Evolutionary conservation across 345 rosid genomes (phyloP), one percentile per base, ranked within the genome.

Genomic region (Microcos paniculata): DNA sequence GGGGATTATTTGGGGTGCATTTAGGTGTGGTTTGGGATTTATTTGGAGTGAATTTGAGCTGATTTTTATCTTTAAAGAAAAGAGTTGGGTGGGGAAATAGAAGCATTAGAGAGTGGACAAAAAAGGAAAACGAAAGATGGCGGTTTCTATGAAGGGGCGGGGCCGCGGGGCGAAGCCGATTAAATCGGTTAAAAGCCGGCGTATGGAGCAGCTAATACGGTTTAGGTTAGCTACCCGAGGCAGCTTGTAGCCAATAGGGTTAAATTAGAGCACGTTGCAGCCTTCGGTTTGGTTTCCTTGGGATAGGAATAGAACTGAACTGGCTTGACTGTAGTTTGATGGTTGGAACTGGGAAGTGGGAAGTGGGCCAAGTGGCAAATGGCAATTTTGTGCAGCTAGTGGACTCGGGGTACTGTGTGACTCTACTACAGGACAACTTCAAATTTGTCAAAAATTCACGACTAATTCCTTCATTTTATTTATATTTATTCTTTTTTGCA

Each of bases 11-110:
- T 77, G 70, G 65, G 30, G 12, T 49, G 74, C 64, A 68, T 79
- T 86, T 87, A 82, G 82, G 80, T 78, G 81, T 84, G 77, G 63
- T 79, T 84, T 82, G 79, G 76, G 63, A 77, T 80, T 82, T 78
- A 85, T 85, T 82, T 81, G 79, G 77, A 67, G 65, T 75, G 79
- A 82, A 82, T 80, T 81, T 83, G 18, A 80, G 85, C 67, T 79
- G 71, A 31, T 81, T 72, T 80, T 84, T 66, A 78, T 82, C 63
- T 1, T 62, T 40, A 1, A 1, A 0, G 38, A 1, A 1, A 0
- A 28, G 6, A 11, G 3, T 1, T 31, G 35, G 63, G 75, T 30
- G 62, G 74, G 35, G 63, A 24, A 48, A 4, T n/a, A 48, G 24
- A 49, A 11, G 30, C 13, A 24, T 46, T 18, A 23, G 52, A 58